Percentiles rank a stretch among this genome's conserved stretches.
phyloP scores from a whole-genome alignment of 345 rosid genomes.

The Murraya paniculata region DNA sequence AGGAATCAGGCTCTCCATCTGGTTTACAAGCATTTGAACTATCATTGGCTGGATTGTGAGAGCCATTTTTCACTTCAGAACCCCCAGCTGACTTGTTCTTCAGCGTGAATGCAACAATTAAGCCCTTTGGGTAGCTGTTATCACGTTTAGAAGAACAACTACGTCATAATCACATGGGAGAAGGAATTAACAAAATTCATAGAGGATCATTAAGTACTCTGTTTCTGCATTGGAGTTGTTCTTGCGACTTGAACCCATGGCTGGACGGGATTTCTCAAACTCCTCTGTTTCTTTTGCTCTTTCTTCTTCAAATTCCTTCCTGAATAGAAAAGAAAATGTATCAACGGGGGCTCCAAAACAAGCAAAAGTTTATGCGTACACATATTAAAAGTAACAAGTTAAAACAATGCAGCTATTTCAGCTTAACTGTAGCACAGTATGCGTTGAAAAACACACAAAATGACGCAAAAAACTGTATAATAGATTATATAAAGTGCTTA shows the following conservation, averaged over 20 bases:
- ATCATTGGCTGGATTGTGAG: constrained; percentile 30
- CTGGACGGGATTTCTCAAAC: constrained; percentile 36
- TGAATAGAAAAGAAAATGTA: constrained; percentile 20
- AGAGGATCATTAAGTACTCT: constrained; percentile 36
- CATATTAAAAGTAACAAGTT: background rate
- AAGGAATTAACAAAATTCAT: background rate
- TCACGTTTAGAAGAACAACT: constrained; percentile 10
- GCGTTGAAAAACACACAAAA: background rate
- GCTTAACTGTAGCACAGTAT: background rate
- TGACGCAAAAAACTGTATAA: background rate
- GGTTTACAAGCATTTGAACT: constrained; percentile 23
- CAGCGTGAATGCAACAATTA: constrained; percentile 76
- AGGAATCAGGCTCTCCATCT: constrained; percentile 29
- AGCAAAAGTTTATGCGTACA: background rate
- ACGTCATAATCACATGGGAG: constrained; percentile 8
- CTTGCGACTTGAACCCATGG: constrained; percentile 40
- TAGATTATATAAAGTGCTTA: background rate
- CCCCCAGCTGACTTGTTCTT: constrained; percentile 45
- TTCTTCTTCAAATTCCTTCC: constrained; percentile 84
- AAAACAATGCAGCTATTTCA: too few relatives aligned
- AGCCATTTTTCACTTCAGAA: constrained; percentile 32
- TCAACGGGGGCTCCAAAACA: background rate
- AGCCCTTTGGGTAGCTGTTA: constrained; percentile 80
- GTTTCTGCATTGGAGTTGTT: constrained; percentile 43
- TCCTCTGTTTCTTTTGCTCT: constrained; percentile 53